Conservation (phyloP, 1,284 basidiomycete genomes). For the Sporisorium sorghi region DNA sequence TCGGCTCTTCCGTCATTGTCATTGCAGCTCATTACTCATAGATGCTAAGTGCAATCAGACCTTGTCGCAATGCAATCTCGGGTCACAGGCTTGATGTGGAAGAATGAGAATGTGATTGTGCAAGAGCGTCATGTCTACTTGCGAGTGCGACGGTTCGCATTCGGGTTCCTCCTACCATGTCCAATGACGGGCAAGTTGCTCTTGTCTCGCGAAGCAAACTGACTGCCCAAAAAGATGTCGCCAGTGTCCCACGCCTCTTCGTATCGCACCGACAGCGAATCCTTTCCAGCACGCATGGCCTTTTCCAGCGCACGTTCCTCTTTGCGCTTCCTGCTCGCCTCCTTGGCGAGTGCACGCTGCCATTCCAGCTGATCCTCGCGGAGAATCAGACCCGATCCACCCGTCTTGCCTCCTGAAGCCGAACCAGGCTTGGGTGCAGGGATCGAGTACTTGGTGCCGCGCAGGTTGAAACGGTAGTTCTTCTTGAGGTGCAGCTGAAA, state of each 20-base stretch:
- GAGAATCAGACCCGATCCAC: conserved; percentile 58
- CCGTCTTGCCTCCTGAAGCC: conserved; percentile 55
- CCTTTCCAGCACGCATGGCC: conserved; percentile 57
- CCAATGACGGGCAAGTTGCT: conserved; percentile 63
- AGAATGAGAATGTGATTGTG: background rate
- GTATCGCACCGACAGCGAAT: conserved; percentile 61
- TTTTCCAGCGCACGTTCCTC: conserved; percentile 56
- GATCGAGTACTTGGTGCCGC: conserved; percentile 93
- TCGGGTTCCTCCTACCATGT: conserved; percentile 66
- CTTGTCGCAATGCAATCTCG: background rate
- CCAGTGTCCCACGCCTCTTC: conserved; percentile 66
- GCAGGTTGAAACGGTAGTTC: conserved; percentile 86
- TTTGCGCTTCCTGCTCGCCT: conserved; percentile 58
- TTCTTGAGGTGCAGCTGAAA: conserved; percentile 66
- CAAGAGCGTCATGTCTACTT: conserved; percentile 35
- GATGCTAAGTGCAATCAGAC: too few relatives aligned
- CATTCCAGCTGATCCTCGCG: conserved; percentile 68
- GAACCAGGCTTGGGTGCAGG: conserved; percentile 87
- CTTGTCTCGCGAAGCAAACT: conserved; percentile 30
- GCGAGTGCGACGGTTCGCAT: conserved; percentile 52
- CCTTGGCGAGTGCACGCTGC: conserved; percentile 61
- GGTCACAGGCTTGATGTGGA: background rate
- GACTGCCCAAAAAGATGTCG: conserved; percentile 57
- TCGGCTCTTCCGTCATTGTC: background rate
- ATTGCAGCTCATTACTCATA: background rate